These are phyloP conservation scores for Cystobasidiopsis lactophilus DNA, from an alignment of 768 basidiomycete genomes.

Conservation along the genomic window DNA sequence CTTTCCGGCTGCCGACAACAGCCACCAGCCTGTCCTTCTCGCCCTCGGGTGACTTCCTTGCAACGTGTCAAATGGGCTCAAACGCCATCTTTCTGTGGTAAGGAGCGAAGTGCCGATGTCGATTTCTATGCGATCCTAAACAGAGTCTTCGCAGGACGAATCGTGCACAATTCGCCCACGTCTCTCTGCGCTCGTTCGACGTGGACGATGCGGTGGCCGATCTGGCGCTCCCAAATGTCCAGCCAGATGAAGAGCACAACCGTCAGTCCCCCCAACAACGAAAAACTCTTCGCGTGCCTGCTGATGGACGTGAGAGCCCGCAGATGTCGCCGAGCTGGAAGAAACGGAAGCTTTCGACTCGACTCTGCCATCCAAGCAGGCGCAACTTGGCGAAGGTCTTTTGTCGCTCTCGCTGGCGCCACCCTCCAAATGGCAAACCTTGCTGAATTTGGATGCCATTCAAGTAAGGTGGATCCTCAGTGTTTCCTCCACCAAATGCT, in stretches of 20 bases:
- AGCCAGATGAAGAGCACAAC: constrained; percentile 55
- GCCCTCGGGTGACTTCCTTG: constrained; percentile 84
- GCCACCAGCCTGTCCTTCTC: constrained; percentile 83
- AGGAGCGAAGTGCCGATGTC: too few relatives aligned
- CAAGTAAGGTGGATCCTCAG: constrained; percentile 33
- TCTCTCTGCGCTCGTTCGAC: constrained; percentile 54
- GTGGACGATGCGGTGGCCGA: constrained; percentile 42
- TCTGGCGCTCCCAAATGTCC: constrained; percentile 56
- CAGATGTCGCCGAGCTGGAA: constrained; percentile 2
- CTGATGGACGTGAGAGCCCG: too few relatives aligned
- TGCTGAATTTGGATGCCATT: constrained; percentile 89
- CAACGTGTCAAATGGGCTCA: constrained; percentile 79
- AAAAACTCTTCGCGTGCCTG: too few relatives aligned
- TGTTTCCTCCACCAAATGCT: background rate
- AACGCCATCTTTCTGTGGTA: constrained; percentile 90
- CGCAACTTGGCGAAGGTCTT: constrained; percentile 71
- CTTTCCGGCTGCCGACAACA: constrained; percentile 63
- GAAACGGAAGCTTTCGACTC: constrained; percentile 37
- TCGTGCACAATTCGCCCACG: constrained; percentile 73
- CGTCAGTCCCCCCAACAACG: too few relatives aligned
- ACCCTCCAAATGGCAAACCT: constrained; percentile 80
- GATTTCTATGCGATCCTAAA: background rate
- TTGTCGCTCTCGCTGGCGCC: constrained; percentile 81
- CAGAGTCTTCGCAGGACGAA: too few relatives aligned
- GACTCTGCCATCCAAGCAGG: constrained; percentile 40